Base-by-base conservation (phyloP, 176 grass and related monocot species). In the Aegilops bicornis region DNA sequence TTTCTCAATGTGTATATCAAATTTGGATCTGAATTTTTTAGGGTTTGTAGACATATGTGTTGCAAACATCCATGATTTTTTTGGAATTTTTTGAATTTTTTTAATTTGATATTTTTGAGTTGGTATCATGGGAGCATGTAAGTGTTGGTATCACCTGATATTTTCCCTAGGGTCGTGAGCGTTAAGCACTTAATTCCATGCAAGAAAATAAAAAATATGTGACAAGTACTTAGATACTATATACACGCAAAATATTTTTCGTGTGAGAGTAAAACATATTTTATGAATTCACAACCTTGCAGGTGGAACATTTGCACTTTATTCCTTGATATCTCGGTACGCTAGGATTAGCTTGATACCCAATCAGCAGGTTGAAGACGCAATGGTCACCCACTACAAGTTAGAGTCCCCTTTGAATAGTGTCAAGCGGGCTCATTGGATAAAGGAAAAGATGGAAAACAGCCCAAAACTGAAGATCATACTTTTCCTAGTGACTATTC, bases 221-320 rank as follows among this genome's bases (percentile, higher is more conserved):
- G 43, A 52, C 29, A 83, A 32, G 32, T 16, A 20, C 16, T 70
- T 71, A 73, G 8, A 86, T 68, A 76, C 8, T n/a, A 86, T 61
- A 71, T 19, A 31, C 11, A 86, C 7, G 12, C 1, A 79, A 14
- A 15, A 64, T 23, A 20, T 68, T 82, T 48, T 56, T 79, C 40
- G 24, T 73, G 32, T 58, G 47, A 82, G 58, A 79, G 12, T 25
- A 79, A 82, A 23, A 59, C 36, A 61, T 80, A 42, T 78, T 7
- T 78, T 54, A 82, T 48, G 45, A 76, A 90, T 52, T 32, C 67
- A 69, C 20, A 71, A 78, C 76, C 69, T 70, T 87, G 64, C 79
- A 95, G 91, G 91, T 8, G 93, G 93, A 25, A 93, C 93, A 20
- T 95, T 95, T 83, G 93, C 93, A 76, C 88, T 95, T 20, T 95